Evolutionary conservation across 164 flowering plant species (phyloP).

Genomic region (Platanus orientalis): DNA sequence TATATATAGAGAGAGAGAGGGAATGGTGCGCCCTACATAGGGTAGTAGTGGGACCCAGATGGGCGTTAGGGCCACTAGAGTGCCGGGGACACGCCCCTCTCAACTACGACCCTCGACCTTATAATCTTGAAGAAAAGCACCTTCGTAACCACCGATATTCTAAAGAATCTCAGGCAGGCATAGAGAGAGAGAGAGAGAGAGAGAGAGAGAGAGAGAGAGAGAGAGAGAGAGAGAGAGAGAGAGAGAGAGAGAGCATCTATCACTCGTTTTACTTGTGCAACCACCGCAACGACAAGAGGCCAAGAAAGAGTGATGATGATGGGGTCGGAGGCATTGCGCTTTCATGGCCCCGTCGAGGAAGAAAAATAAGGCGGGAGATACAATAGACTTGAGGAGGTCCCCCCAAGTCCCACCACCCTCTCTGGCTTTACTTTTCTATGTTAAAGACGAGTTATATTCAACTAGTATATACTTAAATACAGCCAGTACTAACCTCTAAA

Average conservation of each 20-base stretch:
- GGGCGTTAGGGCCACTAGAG: constrained; percentile 1
- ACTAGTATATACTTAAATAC: no score
- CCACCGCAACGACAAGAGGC: constrained; percentile 42
- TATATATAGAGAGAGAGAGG: constrained; percentile 13
- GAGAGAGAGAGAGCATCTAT: background rate
- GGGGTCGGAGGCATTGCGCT: constrained; percentile 51
- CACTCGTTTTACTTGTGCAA: constrained; percentile 33
- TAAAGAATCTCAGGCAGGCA: constrained; percentile 5
- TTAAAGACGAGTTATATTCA: no score
- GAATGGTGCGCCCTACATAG: background rate
- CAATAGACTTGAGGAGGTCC: no score
- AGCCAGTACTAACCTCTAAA: no score
- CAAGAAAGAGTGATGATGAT: constrained; percentile 18
- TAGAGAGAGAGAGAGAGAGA: no score
- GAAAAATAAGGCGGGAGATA: no score
- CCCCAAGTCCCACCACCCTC: no score
- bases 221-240: no score
- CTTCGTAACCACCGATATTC: constrained; percentile 35
- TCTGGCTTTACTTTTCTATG: no score
- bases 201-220: no score
- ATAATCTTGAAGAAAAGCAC: constrained; percentile 53
- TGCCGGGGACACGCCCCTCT: constrained; percentile 42
- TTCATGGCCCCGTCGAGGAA: constrained; percentile 27
- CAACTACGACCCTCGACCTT: constrained; percentile 62
- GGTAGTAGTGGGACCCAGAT: background rate